Base-by-base conservation (phyloP, 148 eudicot genomes). In the Chenopodium berlandieri region DNA sequence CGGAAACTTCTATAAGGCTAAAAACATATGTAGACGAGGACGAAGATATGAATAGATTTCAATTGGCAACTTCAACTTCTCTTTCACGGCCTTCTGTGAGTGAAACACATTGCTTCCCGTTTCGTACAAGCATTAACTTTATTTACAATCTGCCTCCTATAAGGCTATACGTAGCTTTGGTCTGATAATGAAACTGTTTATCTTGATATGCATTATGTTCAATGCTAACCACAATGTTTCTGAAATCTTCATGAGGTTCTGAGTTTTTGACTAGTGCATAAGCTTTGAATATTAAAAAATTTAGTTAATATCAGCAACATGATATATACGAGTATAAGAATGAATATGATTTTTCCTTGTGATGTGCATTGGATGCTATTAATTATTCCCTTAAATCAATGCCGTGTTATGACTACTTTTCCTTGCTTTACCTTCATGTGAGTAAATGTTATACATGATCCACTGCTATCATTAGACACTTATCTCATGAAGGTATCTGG, bases 81-180 rank as follows among this genome's bases (percentile, higher is more conserved):
- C 84, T 78, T 77, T 80, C 74, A 19, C 83, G 88, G 32, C 79
- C 90, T 73, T 79, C 85, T 82, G 96, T 91, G 82, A 92, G 96
- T 88, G 68, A 75, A 48, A 44, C 69, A 66, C 60, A 0, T 62
- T 50, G 58, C 67, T 40, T 66, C 31, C 52, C 19, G 19, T 37
- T 63, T 69, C 66, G 71, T 79, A 60, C 64, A 50, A 79, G 75
- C 50, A 40, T 81, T 7, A 63, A 58, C 56, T 66, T 81, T 27
- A 3, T 81, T 52, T 40, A 60, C 80, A 56, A 64, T 60, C 11
- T 27, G 13, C 70, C 64, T 69, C 56, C 52, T 71, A 22, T 70
- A n/a, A 22, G 46, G 27, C 52, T 71, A 22, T 70, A n/a, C 13
- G 46, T 56, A 14, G 62, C 22, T 19, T 2, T 56, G 62, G 22